Base-by-base conservation (phyloP, 345 rosid genomes). In the Lepidium didymum region DNA sequence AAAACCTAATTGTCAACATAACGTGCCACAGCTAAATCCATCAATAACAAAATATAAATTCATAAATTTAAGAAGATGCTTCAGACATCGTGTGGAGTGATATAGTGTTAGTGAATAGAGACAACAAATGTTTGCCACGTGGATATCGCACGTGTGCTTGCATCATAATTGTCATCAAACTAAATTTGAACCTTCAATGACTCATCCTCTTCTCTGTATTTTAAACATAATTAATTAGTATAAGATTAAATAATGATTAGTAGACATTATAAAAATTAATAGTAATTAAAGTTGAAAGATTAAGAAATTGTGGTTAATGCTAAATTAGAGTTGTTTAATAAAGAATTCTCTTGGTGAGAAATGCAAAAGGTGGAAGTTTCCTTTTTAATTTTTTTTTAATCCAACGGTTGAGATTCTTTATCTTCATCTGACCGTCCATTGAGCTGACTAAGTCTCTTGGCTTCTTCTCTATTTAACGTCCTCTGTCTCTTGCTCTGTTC, bases 381-480 rank as follows among this genome's bases (percentile, higher is more conserved):
- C 21, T 34, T 55, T 18, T 0, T 3, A n/a, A n/a, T n/a, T n/a
- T n/a, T n/a, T n/a, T n/a, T 36, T 16, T 12, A 59, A 67, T 67
- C 69, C 4, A 74, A 74, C 78, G 69, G 73, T 34, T 27, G 38
- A 52, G 29, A 60, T 27, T 0, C 5, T 43, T 44, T 19, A 12
- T 53, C 8, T 0, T 8, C n/a, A 74, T 67, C 68, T 9, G 36
- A 67, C 57, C 68, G 78, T 74, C 49, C 57, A 60, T 16, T 8
- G 31, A 18, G 13, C 46, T 43, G 73, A 74, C 73, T 74, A 13
- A 36, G 57, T 53, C 57, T 29, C 37, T 64, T 38, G 59, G 64
- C 53, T 51, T 44, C 77, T 60, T 52, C 73, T 67, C 68, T 74
- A 74, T 74, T 40, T 67, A 74, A 66, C 44, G 19, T 60, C 7